These are phyloP conservation scores for Isatis tinctoria DNA, from an alignment of 345 rosid genomes.

Conservation along the genomic window DNA sequence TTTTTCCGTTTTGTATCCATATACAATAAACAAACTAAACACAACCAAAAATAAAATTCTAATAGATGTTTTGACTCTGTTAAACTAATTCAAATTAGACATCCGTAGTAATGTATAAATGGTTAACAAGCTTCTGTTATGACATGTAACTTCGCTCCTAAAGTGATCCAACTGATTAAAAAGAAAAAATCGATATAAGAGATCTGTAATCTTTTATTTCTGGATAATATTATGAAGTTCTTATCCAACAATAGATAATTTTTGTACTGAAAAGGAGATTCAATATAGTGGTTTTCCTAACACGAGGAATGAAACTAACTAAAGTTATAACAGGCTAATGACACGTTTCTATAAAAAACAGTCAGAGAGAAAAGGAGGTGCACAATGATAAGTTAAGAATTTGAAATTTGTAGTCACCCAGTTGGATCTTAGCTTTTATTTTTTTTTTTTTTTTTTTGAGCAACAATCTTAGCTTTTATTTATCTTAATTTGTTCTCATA, in stretches of 20 bases:
- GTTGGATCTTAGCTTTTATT: constrained; percentile 21
- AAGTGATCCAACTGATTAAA: not conserved
- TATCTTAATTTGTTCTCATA: constrained; percentile 7
- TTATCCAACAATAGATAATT: not conserved
- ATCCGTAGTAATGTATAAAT: not conserved
- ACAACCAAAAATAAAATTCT: not conserved
- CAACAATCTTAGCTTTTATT: constrained; percentile 11
- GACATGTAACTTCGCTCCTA: not conserved
- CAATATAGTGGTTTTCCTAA: not conserved
- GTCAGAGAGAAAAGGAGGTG: not conserved
- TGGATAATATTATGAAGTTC: not conserved
- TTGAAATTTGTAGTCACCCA: constrained; percentile 21
- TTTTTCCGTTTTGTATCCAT: not conserved
- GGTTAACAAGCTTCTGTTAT: not conserved
- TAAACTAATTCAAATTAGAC: not conserved
- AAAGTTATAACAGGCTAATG: not conserved
- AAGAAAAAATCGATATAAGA: not conserved
- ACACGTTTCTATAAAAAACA: constrained; percentile 17
- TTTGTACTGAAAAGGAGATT: not conserved
- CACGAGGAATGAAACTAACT: not conserved
- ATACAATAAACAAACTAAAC: not conserved
- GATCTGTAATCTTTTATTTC: not conserved
- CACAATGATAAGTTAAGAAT: constrained; percentile 7
- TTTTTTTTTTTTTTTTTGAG: constrained; percentile 10
- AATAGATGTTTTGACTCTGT: not conserved